Base-by-base conservation (phyloP, 257 asterid species). In the Nicotiana obtusifolia region DNA sequence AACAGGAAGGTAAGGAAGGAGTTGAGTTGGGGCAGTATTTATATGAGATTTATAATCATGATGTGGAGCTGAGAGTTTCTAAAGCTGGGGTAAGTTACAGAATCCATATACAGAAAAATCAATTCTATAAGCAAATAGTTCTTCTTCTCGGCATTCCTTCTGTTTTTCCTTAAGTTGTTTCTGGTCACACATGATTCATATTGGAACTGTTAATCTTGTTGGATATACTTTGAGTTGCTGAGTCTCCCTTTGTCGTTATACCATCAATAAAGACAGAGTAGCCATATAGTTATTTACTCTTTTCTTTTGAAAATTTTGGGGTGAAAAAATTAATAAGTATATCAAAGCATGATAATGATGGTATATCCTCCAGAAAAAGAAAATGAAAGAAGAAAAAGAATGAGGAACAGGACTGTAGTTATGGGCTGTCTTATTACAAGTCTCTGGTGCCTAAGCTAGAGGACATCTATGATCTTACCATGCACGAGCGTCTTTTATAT, bases 1-100 rank as follows among this genome's bases (percentile, higher is more conserved):
- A 92, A 90, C 92, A 89, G 82, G 98, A 95, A 80, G 98, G 98
- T 80, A 91, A 90, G 71, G 98, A 93, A 81, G 98, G 99, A 22
- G 93, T 89, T 82, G 97, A 95, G 87, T 78, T 95, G 91, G 98
- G 98, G 81, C 98, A 95, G 49, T 92, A 91, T 90, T 78, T 94
- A 81, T 95, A 90, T 83, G 99, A 95, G 89, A 87, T 88, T 44
- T 95, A 90, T 89, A 93, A 91, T 87, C 99, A 95, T 86, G 98
- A 95, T 83, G 86, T 95, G 82, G 99, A 94, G 89, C 30, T 94
- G 92, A 92, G 98, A 86, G 99, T 92, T 81, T 91, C 97, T 31
- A 95, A 90, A 84, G 97, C 97, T 59, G 99, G 98, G 97, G 99
- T 95, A 84, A 86, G 98, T 95, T 59, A 52, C 62, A 44, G 82